Evolutionary conservation across 2,329 filamentous ascomycete genomes (phyloP), one percentile per base, ranked within the genome.

Genomic region (Ilyonectria mors-panacis): DNA sequence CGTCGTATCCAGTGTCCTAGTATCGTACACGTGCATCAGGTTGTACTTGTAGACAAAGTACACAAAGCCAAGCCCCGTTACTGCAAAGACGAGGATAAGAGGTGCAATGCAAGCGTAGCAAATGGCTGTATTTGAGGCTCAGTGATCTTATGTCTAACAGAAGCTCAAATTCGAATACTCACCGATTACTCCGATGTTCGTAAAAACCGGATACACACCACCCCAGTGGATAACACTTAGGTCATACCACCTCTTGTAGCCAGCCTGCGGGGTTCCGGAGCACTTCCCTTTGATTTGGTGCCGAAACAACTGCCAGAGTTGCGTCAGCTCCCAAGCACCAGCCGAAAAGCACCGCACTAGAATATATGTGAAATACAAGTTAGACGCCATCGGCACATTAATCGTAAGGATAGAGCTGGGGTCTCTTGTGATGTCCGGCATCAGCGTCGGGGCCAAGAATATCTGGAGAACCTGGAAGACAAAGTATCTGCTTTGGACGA

Each of bases 1-100:
- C 6, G 44, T 44, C 21, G 33, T 54, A n/a, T 61, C 48, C 21
- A 61, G 15, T 17, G 21, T 15, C 4, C 26, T 26, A 2, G 47
- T 54, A 21, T 61, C 58, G 23, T 54, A 23, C 15, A 61, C 48
- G 39, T 61, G 54, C 7, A 61, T 30, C 3, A 61, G 58, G 17
- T 53, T 54, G 37, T 61, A 54, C 17, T 26, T 39, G 26, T 61
- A 54, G 6, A 50, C 28, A 13, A 30, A 30, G 35, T 61, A 54
- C 4, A 61, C 47, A 23, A 54, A 54, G 12, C 35, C 8, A 13
- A 37, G n/a, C 17, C 58, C 58, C n/a, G 19, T 9, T 1, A 37
- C 5, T 30, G 47, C 37, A 44, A 61, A 61, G 9, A 54, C 17
- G 2, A 61, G 58, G 33, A 61, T 37, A 8, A 61, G 48, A n/a